A percentile compares a stretch with the other conserved stretches of the same genome.
These are phyloP conservation scores for Pseudogymnoascus sp. DNA, from an alignment of 2,329 filamentous ascomycete species.

Conservation along the genomic window DNA sequence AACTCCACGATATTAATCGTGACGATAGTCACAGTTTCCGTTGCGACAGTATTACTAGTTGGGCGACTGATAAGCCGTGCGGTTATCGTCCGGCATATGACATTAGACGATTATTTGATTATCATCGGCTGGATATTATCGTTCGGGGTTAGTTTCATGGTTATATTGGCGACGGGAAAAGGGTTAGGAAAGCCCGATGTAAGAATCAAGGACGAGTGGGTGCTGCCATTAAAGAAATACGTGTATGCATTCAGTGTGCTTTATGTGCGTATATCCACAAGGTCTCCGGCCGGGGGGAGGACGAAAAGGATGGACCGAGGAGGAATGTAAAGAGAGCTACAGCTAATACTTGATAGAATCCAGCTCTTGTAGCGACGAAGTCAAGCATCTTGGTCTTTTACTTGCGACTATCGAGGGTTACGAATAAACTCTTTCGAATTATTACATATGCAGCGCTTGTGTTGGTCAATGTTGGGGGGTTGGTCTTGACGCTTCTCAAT, in stretches of 20 bases:
- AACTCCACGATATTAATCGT: not conserved
- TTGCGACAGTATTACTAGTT: not conserved
- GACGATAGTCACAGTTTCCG: not conserved
- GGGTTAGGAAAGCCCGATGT: constrained; percentile 61
- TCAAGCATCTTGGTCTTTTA: constrained; percentile 84
- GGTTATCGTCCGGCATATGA: constrained; percentile 20
- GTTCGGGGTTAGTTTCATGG: constrained; percentile 57
- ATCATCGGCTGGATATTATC: constrained; percentile 65
- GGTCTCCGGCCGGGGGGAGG: not conserved
- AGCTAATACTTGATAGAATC: constrained; percentile 49
- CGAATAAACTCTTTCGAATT: constrained; percentile 65
- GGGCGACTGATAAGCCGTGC: not conserved
- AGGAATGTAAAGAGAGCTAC: not conserved
- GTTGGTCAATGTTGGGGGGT: constrained; percentile 71
- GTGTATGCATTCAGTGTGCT: constrained; percentile 56
- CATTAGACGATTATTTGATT: constrained; percentile 74
- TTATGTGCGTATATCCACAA: constrained; percentile 37
- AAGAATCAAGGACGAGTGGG: constrained; percentile 44
- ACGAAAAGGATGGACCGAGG: not conserved
- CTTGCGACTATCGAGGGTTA: constrained; percentile 62
- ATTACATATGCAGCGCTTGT: constrained; percentile 67
- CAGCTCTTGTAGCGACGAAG: constrained; percentile 83
- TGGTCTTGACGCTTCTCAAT: constrained; percentile 74
- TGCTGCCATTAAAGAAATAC: constrained; percentile 44
- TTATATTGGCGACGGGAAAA: constrained; percentile 52